Conservation (phyloP, 352 stramenopile species). For the Phytopythium oedochilum region DNA sequence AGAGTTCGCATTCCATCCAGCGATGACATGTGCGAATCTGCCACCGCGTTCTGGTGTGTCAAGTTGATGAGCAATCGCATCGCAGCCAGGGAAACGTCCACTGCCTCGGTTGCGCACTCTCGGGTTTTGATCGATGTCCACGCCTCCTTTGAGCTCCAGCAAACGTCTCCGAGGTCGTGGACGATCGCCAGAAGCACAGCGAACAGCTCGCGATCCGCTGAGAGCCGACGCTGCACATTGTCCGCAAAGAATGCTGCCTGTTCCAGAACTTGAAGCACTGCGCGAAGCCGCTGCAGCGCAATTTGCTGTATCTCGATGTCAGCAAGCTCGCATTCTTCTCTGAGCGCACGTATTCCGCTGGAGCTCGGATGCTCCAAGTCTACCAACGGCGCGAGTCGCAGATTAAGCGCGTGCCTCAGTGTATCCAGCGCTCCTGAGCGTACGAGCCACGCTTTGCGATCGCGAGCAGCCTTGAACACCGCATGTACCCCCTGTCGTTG, state of each 20-base stretch:
- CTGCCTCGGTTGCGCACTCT: constrained; percentile 4
- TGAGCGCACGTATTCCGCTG: neutral
- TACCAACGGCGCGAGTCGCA: neutral
- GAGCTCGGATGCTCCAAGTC: neutral
- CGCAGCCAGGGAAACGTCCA: constrained; percentile 39
- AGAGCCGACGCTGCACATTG: constrained; percentile 46
- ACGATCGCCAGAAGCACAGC: constrained; percentile 32
- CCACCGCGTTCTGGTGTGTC: constrained; percentile 61
- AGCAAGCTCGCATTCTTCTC: neutral
- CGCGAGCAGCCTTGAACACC: neutral
- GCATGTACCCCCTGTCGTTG: neutral
- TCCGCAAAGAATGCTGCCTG: constrained; percentile 56
- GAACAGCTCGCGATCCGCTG: constrained; percentile 26
- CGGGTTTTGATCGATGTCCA: neutral
- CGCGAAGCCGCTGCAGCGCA: constrained; percentile 31
- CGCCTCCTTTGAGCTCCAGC: constrained; percentile 16
- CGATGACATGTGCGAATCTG: constrained; percentile 29
- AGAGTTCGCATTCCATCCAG: constrained; percentile 38
- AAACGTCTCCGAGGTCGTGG: constrained; percentile 24
- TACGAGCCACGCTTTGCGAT: neutral
- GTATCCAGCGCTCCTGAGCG: neutral
- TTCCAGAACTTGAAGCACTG: constrained; percentile 53
- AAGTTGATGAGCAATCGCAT: constrained; percentile 76
- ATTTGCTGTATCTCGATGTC: neutral
- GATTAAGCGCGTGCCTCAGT: neutral